A percentile compares a stretch with the other conserved stretches of the same genome.
Evolutionary conservation across 768 basidiomycete genomes (phyloP).

Genomic region (Tricholoma terreum): DNA sequence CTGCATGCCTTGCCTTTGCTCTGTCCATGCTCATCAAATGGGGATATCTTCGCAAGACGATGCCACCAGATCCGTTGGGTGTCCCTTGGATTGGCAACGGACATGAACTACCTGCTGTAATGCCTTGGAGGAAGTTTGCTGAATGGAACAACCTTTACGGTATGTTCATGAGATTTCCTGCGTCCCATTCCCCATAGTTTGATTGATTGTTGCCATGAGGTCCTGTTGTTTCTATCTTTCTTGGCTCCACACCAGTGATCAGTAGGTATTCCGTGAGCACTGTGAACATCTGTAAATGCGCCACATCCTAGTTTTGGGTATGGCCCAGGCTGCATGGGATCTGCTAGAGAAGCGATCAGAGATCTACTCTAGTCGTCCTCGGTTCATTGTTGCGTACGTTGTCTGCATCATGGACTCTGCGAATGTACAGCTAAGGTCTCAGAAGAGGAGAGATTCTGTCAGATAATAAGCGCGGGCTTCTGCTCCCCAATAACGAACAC

Average conservation of each 20-base stretch:
- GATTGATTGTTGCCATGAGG: no score
- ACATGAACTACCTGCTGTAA: conserved; percentile 40
- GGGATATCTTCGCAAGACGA: conserved; percentile 27
- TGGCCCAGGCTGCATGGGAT: conserved; percentile 45
- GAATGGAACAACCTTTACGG: conserved; percentile 47
- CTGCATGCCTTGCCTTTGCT: conserved; percentile 14
- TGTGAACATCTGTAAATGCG: not conserved
- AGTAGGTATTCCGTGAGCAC: conserved; percentile 19
- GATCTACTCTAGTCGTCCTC: conserved; percentile 46
- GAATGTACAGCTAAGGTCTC: not conserved
- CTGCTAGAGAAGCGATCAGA: conserved; percentile 46
- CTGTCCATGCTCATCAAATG: conserved; percentile 25
- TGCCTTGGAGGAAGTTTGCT: conserved; percentile 48
- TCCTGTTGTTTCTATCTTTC: conserved; percentile 37
- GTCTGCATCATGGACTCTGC: not conserved
- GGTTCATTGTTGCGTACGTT: conserved; percentile 41
- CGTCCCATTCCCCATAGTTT: no score
- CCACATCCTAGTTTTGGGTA: conserved; percentile 42
- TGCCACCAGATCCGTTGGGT: conserved; percentile 47
- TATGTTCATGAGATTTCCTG: no score
- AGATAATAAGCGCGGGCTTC: conserved; percentile 42
- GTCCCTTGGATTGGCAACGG: conserved; percentile 45
- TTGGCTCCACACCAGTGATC: conserved; percentile 42
- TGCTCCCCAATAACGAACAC: conserved; percentile 40
- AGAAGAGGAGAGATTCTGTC: conserved; percentile 44